A percentile compares a stretch with the other conserved stretches of the same genome.
Conservation (phyloP, 306 rosid species). For the Ormosia semicastrata region DNA sequence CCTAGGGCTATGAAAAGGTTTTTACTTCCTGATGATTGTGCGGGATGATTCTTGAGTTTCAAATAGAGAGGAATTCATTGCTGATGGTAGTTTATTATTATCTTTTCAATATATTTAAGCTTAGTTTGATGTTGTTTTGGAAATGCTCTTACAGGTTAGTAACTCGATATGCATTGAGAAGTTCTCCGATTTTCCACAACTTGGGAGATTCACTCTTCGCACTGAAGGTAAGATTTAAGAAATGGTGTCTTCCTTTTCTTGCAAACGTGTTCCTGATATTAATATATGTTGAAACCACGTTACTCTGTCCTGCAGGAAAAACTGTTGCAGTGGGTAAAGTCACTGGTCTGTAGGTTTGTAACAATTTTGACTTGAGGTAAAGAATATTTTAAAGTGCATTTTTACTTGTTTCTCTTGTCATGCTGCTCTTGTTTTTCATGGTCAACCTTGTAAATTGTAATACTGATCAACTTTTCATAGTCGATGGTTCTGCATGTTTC, state of each 20-base stretch:
- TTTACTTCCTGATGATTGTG: background rate
- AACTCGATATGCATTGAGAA: conserved; percentile 75
- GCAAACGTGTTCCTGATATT: background rate
- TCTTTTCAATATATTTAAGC: background rate
- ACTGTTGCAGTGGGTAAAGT: conserved; percentile 95
- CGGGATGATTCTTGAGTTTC: background rate
- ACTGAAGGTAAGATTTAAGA: conserved; percentile 68
- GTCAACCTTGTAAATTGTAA: background rate
- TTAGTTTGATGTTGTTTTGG: background rate
- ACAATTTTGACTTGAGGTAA: conserved; percentile 77
- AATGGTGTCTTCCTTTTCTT: background rate
- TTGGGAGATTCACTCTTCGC: conserved; percentile 98
- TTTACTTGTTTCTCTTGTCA: background rate
- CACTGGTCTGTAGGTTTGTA: conserved; percentile 52
- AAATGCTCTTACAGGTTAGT: conserved; percentile 53
- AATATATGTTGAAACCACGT: conserved; percentile 1
- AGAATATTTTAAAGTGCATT: conserved; percentile 12
- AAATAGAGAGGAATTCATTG: background rate
- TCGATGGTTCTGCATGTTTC: background rate
- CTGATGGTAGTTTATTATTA: background rate
- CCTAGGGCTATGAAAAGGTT: background rate
- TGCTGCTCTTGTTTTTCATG: background rate
- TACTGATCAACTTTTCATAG: background rate
- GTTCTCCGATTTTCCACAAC: conserved; percentile 79
- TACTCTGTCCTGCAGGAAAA: conserved; percentile 58